Evolutionary conservation across 345 rosid species (phyloP).

Genomic region (Reutealis trisperma): DNA sequence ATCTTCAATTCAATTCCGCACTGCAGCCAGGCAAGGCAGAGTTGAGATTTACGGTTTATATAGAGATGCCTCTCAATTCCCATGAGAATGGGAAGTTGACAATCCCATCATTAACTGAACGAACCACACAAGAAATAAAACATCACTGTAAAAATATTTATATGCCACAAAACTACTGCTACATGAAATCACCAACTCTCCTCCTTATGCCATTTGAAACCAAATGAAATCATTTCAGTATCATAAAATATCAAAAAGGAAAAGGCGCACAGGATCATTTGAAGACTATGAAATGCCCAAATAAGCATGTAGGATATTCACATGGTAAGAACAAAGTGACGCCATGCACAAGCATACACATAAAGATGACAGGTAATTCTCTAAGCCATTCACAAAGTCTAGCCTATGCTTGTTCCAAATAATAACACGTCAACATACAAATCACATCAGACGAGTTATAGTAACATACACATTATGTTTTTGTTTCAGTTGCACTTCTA

Average conservation of each 20-base stretch:
- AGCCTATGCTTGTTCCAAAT: not conserved
- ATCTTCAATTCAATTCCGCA: no score
- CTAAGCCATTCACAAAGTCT: slow-evolving; percentile 1
- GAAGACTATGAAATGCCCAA: not conserved
- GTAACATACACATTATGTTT: slow-evolving; percentile 20
- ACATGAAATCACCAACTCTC: no score
- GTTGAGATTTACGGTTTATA: no score
- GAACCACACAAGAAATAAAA: no score
- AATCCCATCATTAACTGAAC: no score
- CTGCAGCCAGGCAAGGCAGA: no score
- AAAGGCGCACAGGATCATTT: not conserved
- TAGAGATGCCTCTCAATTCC: no score
- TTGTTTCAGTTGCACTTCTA: slow-evolving; percentile 13
- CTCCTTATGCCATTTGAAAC: no score
- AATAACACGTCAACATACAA: slow-evolving; percentile 16
- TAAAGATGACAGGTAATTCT: not conserved
- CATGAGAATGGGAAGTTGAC: no score
- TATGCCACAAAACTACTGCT: no score
- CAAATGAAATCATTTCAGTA: not conserved
- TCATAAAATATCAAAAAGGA: not conserved
- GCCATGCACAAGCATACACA: not conserved
- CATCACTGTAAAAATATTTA: no score
- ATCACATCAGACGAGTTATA: slow-evolving; percentile 18
- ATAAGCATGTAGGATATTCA: no score
- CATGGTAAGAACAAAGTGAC: not conserved